Base-by-base conservation (phyloP, 75 land plant genomes). In the Larix kaempferi region DNA sequence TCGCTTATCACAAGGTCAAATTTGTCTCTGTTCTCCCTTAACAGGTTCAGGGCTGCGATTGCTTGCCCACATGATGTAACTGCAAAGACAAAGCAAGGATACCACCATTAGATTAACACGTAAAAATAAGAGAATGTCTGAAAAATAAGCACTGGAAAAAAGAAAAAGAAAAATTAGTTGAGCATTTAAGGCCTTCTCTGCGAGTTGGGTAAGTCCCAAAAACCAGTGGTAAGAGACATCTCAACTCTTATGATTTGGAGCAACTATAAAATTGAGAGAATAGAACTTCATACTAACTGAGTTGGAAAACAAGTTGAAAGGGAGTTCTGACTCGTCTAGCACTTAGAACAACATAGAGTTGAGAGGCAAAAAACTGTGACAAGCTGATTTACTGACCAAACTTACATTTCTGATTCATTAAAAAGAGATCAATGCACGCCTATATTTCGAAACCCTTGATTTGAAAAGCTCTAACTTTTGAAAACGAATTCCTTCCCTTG, bases 1-100 rank as follows among this genome's bases (percentile, higher is more conserved):
- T 95, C 98, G 61, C 94, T 95, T 74, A 95, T 89, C 54, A 94
- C 91, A 54, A 95, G 84, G 72, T 95, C 95, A 74, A 88, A 95
- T 33, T 86, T 78, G 77, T 91, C 81, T 59, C 76, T 91, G 79
- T 89, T 89, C 74, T 95, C 94, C 78, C 98, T 85, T 82, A 95
- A 72, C 74, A 93, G 75, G 37, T 82, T 75, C 78, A 94, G 83
- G 2, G 98, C 98, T 2, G 61, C 75, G 5, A 80, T 74, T 6
- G 98, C 95, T 61, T 86, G 86, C 58, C 59, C 83, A 27, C 90
- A 85, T 25, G 91, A 81, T 23, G 98, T 94, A n/a, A 94, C 98
- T 94, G 89, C 65, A 83, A 75, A 73, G 37, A 59, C 33, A 12
- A 35, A 72, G 26, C 37, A 71, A 78, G 33, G 22, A 17, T 39